Evolutionary conservation across 768 basidiomycete genomes (phyloP).

Genomic region (Boletus rubescentipes): DNA sequence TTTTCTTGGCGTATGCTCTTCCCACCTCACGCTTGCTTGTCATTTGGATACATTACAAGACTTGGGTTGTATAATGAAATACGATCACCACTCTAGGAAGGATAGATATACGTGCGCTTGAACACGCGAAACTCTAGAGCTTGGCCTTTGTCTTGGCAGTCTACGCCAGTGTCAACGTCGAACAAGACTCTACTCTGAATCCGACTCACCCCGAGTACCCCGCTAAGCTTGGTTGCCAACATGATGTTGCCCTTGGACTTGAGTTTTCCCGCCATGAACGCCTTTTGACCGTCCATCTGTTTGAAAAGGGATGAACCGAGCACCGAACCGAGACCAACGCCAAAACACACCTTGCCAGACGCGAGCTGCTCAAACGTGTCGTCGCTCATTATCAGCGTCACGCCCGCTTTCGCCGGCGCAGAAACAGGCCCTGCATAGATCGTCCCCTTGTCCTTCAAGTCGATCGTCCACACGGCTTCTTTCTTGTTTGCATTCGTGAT

Average conservation of each 20-base stretch:
- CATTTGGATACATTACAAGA: not conserved
- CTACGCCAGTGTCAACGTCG: constrained; percentile 16
- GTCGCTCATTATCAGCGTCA: constrained; percentile 76
- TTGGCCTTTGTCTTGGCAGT: constrained; percentile 42
- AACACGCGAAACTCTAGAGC: constrained; percentile 28
- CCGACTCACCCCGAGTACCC: constrained; percentile 66
- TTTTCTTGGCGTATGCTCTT: not conserved
- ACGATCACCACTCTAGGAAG: constrained; percentile 18
- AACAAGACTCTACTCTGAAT: no score
- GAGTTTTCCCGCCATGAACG: constrained; percentile 93
- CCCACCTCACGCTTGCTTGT: not conserved
- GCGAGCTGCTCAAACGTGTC: constrained; percentile 74
- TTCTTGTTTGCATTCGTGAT: constrained; percentile 72
- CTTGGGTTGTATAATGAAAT: constrained; percentile 15
- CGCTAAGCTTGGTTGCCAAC: constrained; percentile 89
- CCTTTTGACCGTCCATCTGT: constrained; percentile 88
- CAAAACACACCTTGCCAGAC: constrained; percentile 59
- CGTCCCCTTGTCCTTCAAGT: constrained; percentile 81
- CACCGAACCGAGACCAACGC: not conserved
- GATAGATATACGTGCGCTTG: not conserved
- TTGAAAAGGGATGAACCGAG: not conserved
- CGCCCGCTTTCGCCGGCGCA: constrained; percentile 67
- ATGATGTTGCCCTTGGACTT: constrained; percentile 93
- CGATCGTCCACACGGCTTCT: constrained; percentile 85
- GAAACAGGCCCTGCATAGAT: constrained; percentile 65